Base-by-base conservation (phyloP, 805 yeast genomes). In the Teunomyces barrocoloradensis region DNA sequence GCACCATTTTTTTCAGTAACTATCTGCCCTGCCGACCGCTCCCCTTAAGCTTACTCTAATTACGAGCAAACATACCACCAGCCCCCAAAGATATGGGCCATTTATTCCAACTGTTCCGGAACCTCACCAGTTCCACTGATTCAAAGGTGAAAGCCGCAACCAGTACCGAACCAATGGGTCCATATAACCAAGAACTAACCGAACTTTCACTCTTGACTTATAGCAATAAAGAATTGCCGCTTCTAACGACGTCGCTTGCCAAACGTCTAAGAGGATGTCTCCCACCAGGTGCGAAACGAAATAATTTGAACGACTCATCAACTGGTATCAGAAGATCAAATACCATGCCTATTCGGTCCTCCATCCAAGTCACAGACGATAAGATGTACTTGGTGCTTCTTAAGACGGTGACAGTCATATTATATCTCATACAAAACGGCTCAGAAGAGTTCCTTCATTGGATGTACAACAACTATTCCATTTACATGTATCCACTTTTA, bases 401-500 rank as follows among this genome's bases (percentile, higher is more conserved):
- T 44, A 82, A 82, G 57, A 71, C 80, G 2, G 58, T 81, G 13
- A 78, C 86, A 0, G 73, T 82, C 11, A 65, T 80, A 2, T 67
- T 77, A 28, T 81, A 78, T 49, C 55, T 80, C 29, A 52, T 81
- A 15, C 75, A 80, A 48, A 76, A 79, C 33, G 87, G 87, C 0
- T 78, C 85, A 0, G 59, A 57, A 23, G 77, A 69, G 13, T 81
- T 80, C 58, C 65, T 75, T 10, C 51, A 61, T 4, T 81, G 85
- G 82, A 53, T 73, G n/a, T 40, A 46, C 17, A 9, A 21, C 5
- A 47, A 52, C 25, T 57, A 49, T 42, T 34, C 25, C 7, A 38
- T 11, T 2, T 40, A 53, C 21, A 50, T 64, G 4, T 44, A 40
- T 32, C 68, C 68, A 5, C 45, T 63, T 17, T 47, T 46, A 34